Base-by-base conservation (phyloP, 208 protist species). In the Trypanosoma theileri region DNA sequence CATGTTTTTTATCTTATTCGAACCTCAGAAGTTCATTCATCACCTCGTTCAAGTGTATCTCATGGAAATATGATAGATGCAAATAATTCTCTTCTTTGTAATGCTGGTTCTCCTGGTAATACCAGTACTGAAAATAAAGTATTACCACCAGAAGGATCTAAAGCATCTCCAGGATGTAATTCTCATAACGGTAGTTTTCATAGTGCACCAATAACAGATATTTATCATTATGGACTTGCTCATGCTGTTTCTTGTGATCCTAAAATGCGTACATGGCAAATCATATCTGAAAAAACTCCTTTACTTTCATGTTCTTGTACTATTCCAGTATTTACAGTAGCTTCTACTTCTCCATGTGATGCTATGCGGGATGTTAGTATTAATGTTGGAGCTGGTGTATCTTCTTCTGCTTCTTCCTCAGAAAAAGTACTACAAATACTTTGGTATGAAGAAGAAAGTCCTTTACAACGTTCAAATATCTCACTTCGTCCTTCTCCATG, bases 1-100 rank as follows among this genome's bases (percentile, higher is more conserved):
- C 84, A 89, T 69, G 76, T 71, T 4, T 84, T 89, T 45, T 89
- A 89, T 50, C 14, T 89, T 26, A 61, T 89, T 12, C 66, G 71
- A 22, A 52, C 74, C 9, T 13, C 55, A 31, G 56, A 12, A 57
- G 8, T 28, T n/a, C 41, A 48, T 35, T 21, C 48, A 28, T 31
- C 45, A 19, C 55, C 14, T 16, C 17, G 57, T 4, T 21, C 17
- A 48, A 56, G 31, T 44, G 8, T 21, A 45, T 40, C 19, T 45
- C 58, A 57, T 46, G 12, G 21, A 35, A 31, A 16, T 19, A n/a
- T 28, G n/a, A 44, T 35, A 21, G 21, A 59, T 19, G 28, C 9
- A 42, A 17, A 16, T 42, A 26, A 35, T 9, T 12, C 22, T 42
- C 11, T 26, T 44, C 14, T 59, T 8, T 26, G 46, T 35, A 21